A percentile compares a stretch with the other conserved stretches of the same genome.
These are phyloP conservation scores for Juncus inflexus DNA, from an alignment of 176 grass and related monocot genomes.

Conservation along the genomic window DNA sequence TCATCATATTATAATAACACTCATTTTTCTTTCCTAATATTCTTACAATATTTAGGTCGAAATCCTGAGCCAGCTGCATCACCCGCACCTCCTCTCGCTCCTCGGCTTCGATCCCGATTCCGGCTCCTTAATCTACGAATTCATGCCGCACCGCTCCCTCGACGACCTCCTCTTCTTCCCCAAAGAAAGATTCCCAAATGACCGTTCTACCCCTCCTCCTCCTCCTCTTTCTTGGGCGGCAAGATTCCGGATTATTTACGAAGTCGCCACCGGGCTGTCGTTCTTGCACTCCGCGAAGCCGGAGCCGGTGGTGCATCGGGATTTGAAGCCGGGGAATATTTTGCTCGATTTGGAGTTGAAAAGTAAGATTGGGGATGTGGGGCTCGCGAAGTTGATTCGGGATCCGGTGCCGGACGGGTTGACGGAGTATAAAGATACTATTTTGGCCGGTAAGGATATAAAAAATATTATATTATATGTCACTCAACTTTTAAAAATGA, in stretches of 20 bases:
- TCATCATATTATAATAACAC: too few species aligned
- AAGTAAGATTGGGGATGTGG: conserved; percentile 90
- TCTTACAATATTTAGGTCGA: conserved; percentile 43
- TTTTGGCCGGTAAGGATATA: conserved; percentile 37
- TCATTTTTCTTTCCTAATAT: too few species aligned
- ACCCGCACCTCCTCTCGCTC: conserved; percentile 68
- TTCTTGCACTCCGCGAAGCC: conserved; percentile 79
- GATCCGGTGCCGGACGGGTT: conserved; percentile 69
- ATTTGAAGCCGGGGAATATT: conserved; percentile 91
- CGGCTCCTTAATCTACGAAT: conserved; percentile 77
- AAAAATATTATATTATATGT: too few species aligned
- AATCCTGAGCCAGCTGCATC: conserved; percentile 77
- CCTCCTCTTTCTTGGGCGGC: conserved; percentile 59
- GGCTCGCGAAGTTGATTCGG: conserved; percentile 67
- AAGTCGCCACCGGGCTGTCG: conserved; percentile 70
- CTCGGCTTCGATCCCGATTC: conserved; percentile 81
- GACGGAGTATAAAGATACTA: conserved; percentile 85
- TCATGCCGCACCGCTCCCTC: conserved; percentile 85
- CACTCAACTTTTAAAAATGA: too few species aligned
- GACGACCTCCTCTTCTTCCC: conserved; percentile 57
- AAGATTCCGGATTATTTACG: conserved; percentile 69
- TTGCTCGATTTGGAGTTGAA: conserved; percentile 73
- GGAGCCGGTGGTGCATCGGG: conserved; percentile 86
- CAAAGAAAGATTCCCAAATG: conserved; percentile 3
- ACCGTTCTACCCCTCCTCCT: neutral